These are phyloP conservation scores for Scleroderma bovista DNA, from an alignment of 768 basidiomycete genomes.

Conservation along the genomic window DNA sequence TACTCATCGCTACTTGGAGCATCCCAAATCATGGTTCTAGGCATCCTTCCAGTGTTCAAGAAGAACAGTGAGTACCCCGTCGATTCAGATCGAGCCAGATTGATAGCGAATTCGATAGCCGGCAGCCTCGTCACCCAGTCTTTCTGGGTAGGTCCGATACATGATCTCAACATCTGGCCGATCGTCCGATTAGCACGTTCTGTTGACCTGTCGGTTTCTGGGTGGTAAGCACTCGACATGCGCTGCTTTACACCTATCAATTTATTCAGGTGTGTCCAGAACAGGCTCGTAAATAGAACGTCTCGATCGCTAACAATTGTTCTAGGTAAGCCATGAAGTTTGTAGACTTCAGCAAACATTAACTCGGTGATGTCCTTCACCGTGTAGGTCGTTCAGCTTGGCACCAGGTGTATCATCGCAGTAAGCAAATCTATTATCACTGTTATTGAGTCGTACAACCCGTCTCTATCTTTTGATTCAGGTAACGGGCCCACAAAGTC, in stretches of 20 bases:
- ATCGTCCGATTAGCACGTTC: not conserved
- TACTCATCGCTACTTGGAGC: conserved; percentile 10
- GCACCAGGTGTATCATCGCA: conserved; percentile 21
- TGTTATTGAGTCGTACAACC: conserved; percentile 15
- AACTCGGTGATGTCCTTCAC: conserved; percentile 3
- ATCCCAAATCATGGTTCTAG: conserved; percentile 27
- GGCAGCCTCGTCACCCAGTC: conserved; percentile 21
- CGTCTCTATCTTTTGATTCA: conserved; percentile 10
- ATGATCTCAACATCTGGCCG: not conserved
- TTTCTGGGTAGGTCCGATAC: not conserved
- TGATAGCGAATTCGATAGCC: conserved; percentile 34
- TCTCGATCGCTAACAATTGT: conserved; percentile 25
- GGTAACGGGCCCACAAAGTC: conserved; percentile 33
- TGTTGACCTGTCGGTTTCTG: not conserved
- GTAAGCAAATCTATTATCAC: conserved; percentile 23
- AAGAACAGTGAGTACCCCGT: conserved; percentile 34
- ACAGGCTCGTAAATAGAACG: conserved; percentile 23
- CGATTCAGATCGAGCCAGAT: conserved; percentile 25
- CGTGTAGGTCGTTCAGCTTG: conserved; percentile 3
- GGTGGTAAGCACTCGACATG: conserved; percentile 11
- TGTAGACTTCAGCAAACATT: conserved; percentile 19
- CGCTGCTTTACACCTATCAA: conserved; percentile 7
- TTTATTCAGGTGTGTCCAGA: conserved; percentile 13
- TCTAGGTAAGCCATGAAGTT: conserved; percentile 26
- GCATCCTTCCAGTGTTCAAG: conserved; percentile 27